These are phyloP conservation scores for Hydrangea macrophylla DNA, from an alignment of 148 eudicot genomes.

Conservation along the genomic window DNA sequence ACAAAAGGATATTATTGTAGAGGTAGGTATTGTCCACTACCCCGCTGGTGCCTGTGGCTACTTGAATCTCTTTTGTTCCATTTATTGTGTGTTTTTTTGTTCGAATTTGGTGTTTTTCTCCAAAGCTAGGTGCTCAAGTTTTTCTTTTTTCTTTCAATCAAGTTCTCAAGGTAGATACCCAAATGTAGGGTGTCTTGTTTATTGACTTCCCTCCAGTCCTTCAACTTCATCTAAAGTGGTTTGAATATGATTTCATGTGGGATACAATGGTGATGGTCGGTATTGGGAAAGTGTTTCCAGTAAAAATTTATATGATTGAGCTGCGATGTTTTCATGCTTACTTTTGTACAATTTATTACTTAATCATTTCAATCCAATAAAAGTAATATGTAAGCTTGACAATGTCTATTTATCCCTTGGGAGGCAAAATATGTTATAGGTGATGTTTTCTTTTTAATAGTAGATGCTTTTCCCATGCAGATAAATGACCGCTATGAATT, in stretches of 20 bases:
- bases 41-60: not conserved
- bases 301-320: not conserved
- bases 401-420: not conserved
- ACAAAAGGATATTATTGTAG: not conserved
- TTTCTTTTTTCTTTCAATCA: not conserved
- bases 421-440: not conserved
- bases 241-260: slow-evolving; percentile 81
- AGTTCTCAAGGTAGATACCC: not conserved
- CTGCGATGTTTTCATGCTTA: not conserved
- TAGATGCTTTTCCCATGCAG: slow-evolving; percentile 31
- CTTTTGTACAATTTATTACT: no score
- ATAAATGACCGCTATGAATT: slow-evolving; percentile 91
- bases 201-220: slow-evolving; percentile 93
- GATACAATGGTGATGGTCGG: slow-evolving; percentile 84
- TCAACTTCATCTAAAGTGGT: slow-evolving; percentile 84
- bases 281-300: slow-evolving; percentile 1
- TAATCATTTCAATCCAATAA: no score
- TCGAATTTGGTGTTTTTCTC: not conserved
- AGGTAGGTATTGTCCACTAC: not conserved
- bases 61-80: not conserved
- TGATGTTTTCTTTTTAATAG: not conserved
- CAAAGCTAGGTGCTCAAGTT: not conserved
- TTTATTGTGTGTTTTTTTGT: not conserved
- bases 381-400: no score
- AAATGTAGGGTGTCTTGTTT: slow-evolving; percentile 60